A percentile compares a stretch with the other conserved stretches of the same genome.
phyloP scores from a whole-genome alignment of 495 filamentous ascomycete genomes.

The Hypomontagnella monticulosa region DNA sequence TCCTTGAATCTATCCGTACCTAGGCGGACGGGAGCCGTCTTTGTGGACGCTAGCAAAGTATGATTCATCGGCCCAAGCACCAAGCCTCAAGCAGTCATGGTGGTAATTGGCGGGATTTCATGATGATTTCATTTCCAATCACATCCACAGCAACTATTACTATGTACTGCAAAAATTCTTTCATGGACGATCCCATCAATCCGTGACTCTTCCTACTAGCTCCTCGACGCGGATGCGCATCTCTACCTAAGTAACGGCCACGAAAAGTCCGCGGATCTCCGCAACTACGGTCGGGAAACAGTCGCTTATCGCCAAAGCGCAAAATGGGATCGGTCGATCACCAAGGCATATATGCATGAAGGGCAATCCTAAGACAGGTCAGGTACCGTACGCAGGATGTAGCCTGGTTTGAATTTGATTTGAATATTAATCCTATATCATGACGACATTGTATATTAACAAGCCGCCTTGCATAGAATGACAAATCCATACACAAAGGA shows the following conservation, averaged over 20 bases:
- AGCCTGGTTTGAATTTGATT: not conserved
- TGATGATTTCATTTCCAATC: slow-evolving; percentile 16
- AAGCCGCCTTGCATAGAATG: slow-evolving; percentile 33
- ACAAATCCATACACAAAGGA: slow-evolving; percentile 26
- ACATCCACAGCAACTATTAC: slow-evolving; percentile 7
- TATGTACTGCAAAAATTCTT: not conserved
- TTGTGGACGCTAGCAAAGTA: not conserved
- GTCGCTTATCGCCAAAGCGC: slow-evolving; percentile 27
- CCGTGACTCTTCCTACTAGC: slow-evolving; percentile 21
- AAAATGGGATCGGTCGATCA: slow-evolving; percentile 27
- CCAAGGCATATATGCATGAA: slow-evolving; percentile 27
- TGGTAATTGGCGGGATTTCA: not conserved
- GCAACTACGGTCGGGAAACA: not conserved
- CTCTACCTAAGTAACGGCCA: not conserved
- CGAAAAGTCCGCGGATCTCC: slow-evolving; percentile 24
- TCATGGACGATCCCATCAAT: slow-evolving; percentile 15
- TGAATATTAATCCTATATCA: not conserved
- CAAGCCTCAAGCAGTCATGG: not conserved
- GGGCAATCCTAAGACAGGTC: slow-evolving; percentile 5
- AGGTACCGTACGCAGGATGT: not conserved
- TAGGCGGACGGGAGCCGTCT: no score
- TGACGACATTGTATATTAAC: slow-evolving; percentile 24
- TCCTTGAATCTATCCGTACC: slow-evolving; percentile 3
- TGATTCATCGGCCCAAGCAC: slow-evolving; percentile 20
- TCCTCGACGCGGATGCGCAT: not conserved